Evolutionary conservation across 1,284 basidiomycete species (phyloP), one percentile per base, ranked within the genome.

Genomic region (Moesziomyces sp.): DNA sequence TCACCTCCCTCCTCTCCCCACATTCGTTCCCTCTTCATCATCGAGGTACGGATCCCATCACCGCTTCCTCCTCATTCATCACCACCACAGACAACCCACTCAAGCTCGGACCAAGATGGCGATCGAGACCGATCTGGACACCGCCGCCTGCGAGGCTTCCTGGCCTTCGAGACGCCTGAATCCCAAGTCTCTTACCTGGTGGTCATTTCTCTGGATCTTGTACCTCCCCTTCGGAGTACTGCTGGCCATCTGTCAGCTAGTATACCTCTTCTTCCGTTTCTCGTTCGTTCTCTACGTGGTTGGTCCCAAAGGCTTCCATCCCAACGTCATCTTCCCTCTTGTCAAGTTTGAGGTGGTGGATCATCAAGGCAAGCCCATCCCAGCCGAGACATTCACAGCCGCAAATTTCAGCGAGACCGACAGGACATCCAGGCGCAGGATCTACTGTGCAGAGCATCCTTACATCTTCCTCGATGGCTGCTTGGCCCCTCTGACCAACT

Each of bases 371-470:
- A 52, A 51, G 14, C 54, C 60, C 13, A 40, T 63, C 16, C 50
- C 60, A 35, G 35, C 38, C 21, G 54, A 63, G 38, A 52, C 46
- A 10, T 63, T 63, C 42, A 52, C 60, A 18, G 46, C 49, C 1
- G 47, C 49, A 7, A 49, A 23, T 11, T 57, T 44, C 40, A n/a
- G 34, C 19, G 54, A 57, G 50, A 34, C 40, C 14, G 26, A 49
- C 24, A 45, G 21, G 10, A 54, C 60, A 47, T 21, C 50, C 8
- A 44, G 45, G 28, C 60, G 60, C 23, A 44, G 40, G 28, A 63
- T 63, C 45, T 63, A 63, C 60, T 63, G 60, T 30, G 60, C 60
- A 21, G 60, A 63, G 42, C 60, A 63, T n/a, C 60, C 60, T 11
- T 63, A 63, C 46, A 57, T 63, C 42, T 63, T 63, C 44, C 60